These are phyloP conservation scores for Fraxinus excelsior DNA, from an alignment of 257 asterid genomes.

Conservation along the genomic window DNA sequence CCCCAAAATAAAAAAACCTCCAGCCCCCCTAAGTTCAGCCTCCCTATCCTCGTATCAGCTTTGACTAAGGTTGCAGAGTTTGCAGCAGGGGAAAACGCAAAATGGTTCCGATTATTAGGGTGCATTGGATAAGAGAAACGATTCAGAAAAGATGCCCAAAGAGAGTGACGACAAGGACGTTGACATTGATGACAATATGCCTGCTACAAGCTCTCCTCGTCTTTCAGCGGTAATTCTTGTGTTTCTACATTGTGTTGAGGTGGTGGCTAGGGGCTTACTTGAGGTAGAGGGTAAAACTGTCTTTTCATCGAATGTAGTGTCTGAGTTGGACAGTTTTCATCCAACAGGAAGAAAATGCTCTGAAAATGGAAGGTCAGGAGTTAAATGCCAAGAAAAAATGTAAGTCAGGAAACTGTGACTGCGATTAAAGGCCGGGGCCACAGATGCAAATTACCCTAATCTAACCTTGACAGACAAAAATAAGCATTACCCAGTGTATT, in stretches of 20 bases:
- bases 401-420: not conserved
- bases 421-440: not conserved
- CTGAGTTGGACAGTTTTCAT: not conserved
- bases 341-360: not conserved
- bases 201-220: not conserved
- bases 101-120: not conserved
- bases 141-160: not conserved
- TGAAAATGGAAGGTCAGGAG: not conserved
- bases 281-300: not conserved
- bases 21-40: not conserved
- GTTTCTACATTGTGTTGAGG: not conserved
- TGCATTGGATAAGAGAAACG: not conserved
- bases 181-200: not conserved
- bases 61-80: not conserved
- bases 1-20: not conserved
- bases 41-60: not conserved
- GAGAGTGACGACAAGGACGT: not conserved
- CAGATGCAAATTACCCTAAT: not conserved
- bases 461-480: conserved; percentile 18
- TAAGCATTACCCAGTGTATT: conserved; percentile 68
- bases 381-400: not conserved
- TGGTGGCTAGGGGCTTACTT: not conserved
- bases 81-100: not conserved
- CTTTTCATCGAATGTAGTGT: not conserved
- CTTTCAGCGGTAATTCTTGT: not conserved